Conservation (phyloP, 2,329 filamentous ascomycete species). For the Neofusicoccum sp. region DNA sequence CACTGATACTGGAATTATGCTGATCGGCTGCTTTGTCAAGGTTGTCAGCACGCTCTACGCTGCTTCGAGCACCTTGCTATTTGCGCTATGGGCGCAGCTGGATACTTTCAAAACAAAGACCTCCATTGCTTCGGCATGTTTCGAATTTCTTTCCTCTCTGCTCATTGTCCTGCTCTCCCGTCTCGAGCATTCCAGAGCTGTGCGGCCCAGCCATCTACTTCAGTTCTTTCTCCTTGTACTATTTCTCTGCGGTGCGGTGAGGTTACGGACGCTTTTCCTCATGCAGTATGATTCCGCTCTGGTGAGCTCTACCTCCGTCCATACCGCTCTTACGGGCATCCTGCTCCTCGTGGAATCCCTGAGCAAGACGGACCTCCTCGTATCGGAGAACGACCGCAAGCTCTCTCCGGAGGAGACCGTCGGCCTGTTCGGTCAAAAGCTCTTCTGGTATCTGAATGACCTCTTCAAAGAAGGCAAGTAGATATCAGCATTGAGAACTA, state of each 20-base stretch:
- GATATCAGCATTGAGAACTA: background rate
- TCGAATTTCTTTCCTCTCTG: slow-evolving; percentile 2
- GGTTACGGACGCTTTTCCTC: slow-evolving; percentile 31
- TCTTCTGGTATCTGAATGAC: slow-evolving; percentile 42
- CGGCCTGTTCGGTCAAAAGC: slow-evolving; percentile 38
- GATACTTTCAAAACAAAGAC: slow-evolving; percentile 27
- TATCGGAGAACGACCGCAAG: slow-evolving; percentile 25
- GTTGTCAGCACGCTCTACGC: slow-evolving; percentile 26
- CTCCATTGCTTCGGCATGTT: slow-evolving; percentile 27
- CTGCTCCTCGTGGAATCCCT: slow-evolving; percentile 27
- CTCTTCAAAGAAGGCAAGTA: slow-evolving; percentile 31
- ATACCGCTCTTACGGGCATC: slow-evolving; percentile 27
- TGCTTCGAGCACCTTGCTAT: slow-evolving; percentile 27
- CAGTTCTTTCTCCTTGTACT: slow-evolving; percentile 33
- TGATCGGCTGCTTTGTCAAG: slow-evolving; percentile 13
- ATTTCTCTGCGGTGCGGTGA: slow-evolving; percentile 31
- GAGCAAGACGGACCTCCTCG: slow-evolving; percentile 30
- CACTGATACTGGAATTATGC: slow-evolving; percentile 28
- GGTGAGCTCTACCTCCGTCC: slow-evolving; percentile 25
- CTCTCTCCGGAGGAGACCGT: slow-evolving; percentile 40
- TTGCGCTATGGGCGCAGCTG: slow-evolving; percentile 28
- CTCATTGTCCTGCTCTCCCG: slow-evolving; percentile 23
- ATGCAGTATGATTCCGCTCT: slow-evolving; percentile 25
- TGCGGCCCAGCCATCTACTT: slow-evolving; percentile 32
- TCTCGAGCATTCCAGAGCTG: slow-evolving; percentile 33